Evolutionary conservation across 1,284 basidiomycete genomes (phyloP), one percentile per base, ranked within the genome.

Genomic region (Cryptococcus sp.): DNA sequence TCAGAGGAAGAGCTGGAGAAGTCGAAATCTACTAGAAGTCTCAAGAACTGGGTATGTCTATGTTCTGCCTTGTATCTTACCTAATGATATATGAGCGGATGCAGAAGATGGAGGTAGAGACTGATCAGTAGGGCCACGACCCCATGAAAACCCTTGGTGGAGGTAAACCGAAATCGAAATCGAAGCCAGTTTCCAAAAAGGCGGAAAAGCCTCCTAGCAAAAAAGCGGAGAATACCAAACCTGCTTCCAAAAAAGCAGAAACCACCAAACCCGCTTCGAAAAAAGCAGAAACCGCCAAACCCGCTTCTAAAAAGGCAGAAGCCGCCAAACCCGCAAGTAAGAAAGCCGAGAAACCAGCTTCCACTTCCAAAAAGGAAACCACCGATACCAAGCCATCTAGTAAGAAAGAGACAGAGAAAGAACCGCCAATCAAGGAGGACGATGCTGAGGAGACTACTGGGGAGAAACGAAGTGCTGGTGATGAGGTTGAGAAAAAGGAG

Each of bases 1-100:
- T 55, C 52, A 13, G 59, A 61, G n/a, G 71, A 73, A 53, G 72
- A 73, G 55, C 50, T 74, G 34, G 67, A 67, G 46, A 56, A 70
- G 56, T 64, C 63, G n/a, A 73, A 75, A 52, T 65, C 61, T 24
- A 73, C 70, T 0, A 61, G 64, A 43, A 73, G 70, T 52, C 48
- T 73, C 34, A 75, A 71, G 63, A 72, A 72, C 54, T 72, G 70
- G 70, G 69, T 68, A 40, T 45, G 66, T 57, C 23, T 28, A 28
- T 11, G 39, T 21, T 10, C 10, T 41, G 11, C 11, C 39, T 41
- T 41, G 11, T 7, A 19, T 10, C 9, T 19, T n/a, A 19, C 10
- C 32, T 34, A 9, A 34, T 34, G 32, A 34, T 9, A 16, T 16
- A 9, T 34, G 32, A 9, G 32, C n/a, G n/a, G n/a, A n/a, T 7